Conservation (phyloP, 2,329 filamentous ascomycete species). For the Fusarium redolens region DNA sequence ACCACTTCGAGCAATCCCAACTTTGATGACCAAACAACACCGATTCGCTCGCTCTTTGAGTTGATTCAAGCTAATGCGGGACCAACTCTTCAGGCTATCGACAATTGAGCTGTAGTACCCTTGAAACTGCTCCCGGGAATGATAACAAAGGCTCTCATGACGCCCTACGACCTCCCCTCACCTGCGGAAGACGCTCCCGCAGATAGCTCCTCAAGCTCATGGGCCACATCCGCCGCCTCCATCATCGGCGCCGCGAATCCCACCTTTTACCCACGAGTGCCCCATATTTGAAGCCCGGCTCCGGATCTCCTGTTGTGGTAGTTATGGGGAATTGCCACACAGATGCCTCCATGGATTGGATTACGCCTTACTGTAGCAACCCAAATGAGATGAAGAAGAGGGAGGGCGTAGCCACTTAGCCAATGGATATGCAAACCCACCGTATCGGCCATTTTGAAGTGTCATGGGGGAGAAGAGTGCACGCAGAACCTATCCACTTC, state of each 20-base stretch:
- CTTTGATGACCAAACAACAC: slow-evolving; percentile 18
- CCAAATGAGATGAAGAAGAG: not conserved
- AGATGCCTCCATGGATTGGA: not conserved
- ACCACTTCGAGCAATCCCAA: slow-evolving; percentile 14
- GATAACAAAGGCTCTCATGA: slow-evolving; percentile 19
- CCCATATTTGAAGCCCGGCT: slow-evolving; percentile 43
- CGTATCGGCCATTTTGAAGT: slow-evolving; percentile 8
- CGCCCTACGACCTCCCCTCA: slow-evolving; percentile 1
- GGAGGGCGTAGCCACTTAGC: slow-evolving; percentile 9
- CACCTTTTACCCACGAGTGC: slow-evolving; percentile 18
- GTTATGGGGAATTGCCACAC: not conserved
- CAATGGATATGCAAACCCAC: slow-evolving; percentile 29
- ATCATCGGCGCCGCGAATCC: slow-evolving; percentile 28
- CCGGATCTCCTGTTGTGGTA: slow-evolving; percentile 23
- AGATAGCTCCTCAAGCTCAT: slow-evolving; percentile 1
- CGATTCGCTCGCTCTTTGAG: slow-evolving; percentile 26
- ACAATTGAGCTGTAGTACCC: slow-evolving; percentile 17
- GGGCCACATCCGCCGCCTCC: slow-evolving; percentile 25
- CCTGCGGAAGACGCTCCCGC: slow-evolving; percentile 11
- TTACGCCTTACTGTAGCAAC: not conserved
- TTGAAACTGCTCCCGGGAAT: slow-evolving; percentile 13
- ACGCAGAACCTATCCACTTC: slow-evolving; percentile 20
- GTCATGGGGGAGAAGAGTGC: slow-evolving; percentile 30
- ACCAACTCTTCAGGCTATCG: slow-evolving; percentile 15
- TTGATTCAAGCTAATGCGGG: slow-evolving; percentile 21